These are phyloP conservation scores for Biscutella laevigata DNA, from an alignment of 441 rosid species.

Conservation along the genomic window DNA sequence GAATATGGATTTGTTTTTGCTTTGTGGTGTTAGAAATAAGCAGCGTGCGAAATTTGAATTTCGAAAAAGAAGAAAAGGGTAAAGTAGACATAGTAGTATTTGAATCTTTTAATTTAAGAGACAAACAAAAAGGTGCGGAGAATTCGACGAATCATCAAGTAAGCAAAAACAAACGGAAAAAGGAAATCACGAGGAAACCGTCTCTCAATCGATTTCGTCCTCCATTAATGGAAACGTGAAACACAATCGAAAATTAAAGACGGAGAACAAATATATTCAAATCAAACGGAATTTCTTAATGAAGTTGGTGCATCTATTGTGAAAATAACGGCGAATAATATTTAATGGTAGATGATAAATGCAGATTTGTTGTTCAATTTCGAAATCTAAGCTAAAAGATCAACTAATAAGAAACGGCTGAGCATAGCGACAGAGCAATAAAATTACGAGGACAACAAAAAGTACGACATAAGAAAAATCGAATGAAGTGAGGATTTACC, in stretches of 20 bases:
- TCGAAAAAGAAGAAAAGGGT: conserved; percentile 5
- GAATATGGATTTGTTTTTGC: no score
- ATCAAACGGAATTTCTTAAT: background rate
- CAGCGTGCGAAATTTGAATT: conserved; percentile 24
- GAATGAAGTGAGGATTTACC: conserved; percentile 33
- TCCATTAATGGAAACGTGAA: background rate
- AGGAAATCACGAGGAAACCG: conserved; percentile 11
- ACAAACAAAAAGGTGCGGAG: conserved; percentile 9
- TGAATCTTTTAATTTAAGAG: conserved; percentile 7
- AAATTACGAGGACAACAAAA: no score
- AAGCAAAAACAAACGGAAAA: conserved; percentile 4
- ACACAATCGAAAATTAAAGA: background rate
- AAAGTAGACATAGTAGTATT: conserved; percentile 11
- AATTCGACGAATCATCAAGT: conserved; percentile 3
- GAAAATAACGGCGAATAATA: conserved; percentile 1
- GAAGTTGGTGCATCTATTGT: background rate
- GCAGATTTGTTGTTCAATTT: conserved; percentile 1
- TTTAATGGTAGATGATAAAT: background rate
- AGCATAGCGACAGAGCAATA: no score
- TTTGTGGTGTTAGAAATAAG: no score
- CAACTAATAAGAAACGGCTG: conserved; percentile 10
- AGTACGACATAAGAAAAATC: no score
- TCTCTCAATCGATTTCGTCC: background rate
- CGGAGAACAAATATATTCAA: background rate
- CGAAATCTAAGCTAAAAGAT: background rate